A percentile compares a stretch with the other conserved stretches of the same genome.
These are phyloP conservation scores for Vigna mungo DNA, from an alignment of 306 rosid species.

Conservation along the genomic window DNA sequence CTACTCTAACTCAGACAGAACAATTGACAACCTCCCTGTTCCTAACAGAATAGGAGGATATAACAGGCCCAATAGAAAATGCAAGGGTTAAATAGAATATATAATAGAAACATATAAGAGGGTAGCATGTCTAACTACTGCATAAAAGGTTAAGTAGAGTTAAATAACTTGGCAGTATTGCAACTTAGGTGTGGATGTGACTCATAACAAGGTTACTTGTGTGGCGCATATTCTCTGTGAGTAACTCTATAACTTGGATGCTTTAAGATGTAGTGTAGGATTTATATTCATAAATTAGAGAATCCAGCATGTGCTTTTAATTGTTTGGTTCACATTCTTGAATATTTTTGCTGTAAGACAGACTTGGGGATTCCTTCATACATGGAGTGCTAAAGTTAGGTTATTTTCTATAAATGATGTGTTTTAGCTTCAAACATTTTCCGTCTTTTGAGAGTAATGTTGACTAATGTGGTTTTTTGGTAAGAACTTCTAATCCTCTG, in stretches of 20 bases:
- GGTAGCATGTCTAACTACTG: background rate
- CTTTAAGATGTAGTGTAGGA: background rate
- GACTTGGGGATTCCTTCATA: background rate
- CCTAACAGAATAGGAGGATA: background rate
- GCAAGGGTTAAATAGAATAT: background rate
- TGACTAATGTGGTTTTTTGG: background rate
- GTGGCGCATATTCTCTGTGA: background rate
- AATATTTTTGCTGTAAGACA: background rate
- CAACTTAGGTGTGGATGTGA: background rate
- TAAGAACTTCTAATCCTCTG: slow-evolving; percentile 9
- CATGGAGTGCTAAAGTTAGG: slow-evolving; percentile 1
- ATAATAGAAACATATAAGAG: background rate
- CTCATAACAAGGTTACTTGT: background rate
- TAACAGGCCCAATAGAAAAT: background rate
- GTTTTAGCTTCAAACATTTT: background rate
- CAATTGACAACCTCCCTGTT: background rate
- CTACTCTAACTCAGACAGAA: background rate
- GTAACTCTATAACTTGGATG: background rate
- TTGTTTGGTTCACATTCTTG: background rate
- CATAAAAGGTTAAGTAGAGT: background rate
- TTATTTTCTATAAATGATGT: background rate
- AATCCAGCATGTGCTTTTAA: background rate
- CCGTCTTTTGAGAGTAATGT: background rate
- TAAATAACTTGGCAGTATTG: background rate
- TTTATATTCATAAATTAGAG: background rate